Evolutionary conservation across 176 grass and related monocot genomes (phyloP).

Genomic region (Bromus sterilis): DNA sequence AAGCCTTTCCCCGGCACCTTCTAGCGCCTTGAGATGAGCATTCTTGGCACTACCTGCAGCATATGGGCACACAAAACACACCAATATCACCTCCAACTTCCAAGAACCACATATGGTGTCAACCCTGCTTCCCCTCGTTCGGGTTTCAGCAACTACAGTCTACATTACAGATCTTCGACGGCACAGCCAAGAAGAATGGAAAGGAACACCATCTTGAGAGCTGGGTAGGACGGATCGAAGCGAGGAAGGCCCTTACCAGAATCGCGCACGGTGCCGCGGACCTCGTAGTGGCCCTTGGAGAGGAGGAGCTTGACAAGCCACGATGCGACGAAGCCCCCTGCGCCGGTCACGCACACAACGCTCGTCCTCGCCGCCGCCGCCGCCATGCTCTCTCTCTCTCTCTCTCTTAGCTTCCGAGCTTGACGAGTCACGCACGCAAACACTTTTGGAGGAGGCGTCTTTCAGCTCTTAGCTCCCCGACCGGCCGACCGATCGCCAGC

Average conservation of each 20-base stretch:
- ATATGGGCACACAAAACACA: not conserved
- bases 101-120: not conserved
- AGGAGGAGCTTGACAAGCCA: conserved; percentile 3
- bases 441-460: no score
- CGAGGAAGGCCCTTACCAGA: not conserved
- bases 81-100: not conserved
- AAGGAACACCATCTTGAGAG: not conserved
- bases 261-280: not conserved
- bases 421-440: no score
- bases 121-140: not conserved
- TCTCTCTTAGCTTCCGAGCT: no score
- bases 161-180: not conserved
- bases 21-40: not conserved
- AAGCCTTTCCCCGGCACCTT: not conserved
- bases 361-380: not conserved
- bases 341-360: conserved; percentile 7
- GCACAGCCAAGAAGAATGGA: not conserved
- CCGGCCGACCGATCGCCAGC: no score
- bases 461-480: no score
- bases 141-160: no score
- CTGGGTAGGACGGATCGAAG: not conserved
- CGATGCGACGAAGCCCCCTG: not conserved
- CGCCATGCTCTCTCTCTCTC: not conserved
- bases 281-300: not conserved
- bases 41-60: not conserved